Evolutionary conservation across 495 filamentous ascomycete genomes (phyloP), one percentile per base, ranked within the genome.

Genomic region (Clohesyomyces aquaticus): DNA sequence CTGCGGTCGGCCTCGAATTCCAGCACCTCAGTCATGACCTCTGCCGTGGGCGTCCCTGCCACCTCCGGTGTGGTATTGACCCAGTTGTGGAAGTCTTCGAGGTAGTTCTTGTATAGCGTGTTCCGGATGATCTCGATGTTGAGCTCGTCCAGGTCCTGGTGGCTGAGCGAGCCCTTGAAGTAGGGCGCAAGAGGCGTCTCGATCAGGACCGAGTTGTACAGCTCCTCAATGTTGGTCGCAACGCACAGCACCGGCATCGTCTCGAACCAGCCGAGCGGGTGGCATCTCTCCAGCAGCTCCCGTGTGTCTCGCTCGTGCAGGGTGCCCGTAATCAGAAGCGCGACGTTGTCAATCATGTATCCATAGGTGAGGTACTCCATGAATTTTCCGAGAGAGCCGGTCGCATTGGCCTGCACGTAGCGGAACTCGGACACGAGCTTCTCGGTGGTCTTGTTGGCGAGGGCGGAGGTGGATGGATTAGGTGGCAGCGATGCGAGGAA

Each of bases 281-380:
- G 95, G 77, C 95, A 98, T 71, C 94, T 84, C 68, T 97, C 94
- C 53, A 99, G 78, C 66, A 99, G 84, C 77, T 98, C 95, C 43
- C 93, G 85, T 14, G 95, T 98, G 78, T 99, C 95, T 72, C 94
- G 86, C 78, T 98, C 95, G 76, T 98, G 94, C 19, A 99, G 83
- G 19, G 95, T 99, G 64, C 95, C 94, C 38, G 94, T 99, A 76
- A 99, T 99, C 69, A 99, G 86, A 22, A 99, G 87, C 25, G 94
- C 95, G 42, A 99, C 91, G 74, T 99, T 99, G 77, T 99, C 94
- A 77, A 99, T 99, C 94, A 99, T 99, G 81, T 99, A 99, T 48
- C 91, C 92, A 72, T 99, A 98, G 11, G 93, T 98, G 57, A 99
- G 79, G 75, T 96, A 99, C 72, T 96, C 91, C 79, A 98, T 87